These are phyloP conservation scores for Xerocomus nothofagi DNA, from an alignment of 1,284 basidiomycete species.

Conservation along the genomic window DNA sequence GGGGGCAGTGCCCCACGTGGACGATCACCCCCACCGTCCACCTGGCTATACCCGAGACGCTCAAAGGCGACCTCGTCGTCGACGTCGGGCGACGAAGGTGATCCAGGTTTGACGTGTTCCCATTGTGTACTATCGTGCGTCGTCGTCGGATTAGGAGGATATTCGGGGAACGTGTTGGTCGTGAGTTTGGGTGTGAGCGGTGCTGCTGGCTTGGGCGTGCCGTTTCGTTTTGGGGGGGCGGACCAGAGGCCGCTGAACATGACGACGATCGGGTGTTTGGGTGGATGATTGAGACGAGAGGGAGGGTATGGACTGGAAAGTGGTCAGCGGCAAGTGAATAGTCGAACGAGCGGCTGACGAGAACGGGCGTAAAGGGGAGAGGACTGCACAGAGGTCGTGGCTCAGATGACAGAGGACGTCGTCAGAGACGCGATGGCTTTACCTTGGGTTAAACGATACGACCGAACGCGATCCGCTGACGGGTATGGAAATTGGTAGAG, in stretches of 20 bases:
- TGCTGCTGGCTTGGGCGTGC: slow-evolving; percentile 12
- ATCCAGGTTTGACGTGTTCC: slow-evolving; percentile 24
- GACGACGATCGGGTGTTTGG: neutral
- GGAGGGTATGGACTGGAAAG: no score
- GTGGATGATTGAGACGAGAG: no score
- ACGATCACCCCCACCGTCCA: slow-evolving; percentile 4
- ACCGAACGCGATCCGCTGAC: neutral
- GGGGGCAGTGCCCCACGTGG: neutral
- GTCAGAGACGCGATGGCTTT: neutral
- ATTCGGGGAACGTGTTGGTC: slow-evolving; percentile 11
- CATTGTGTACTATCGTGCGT: slow-evolving; percentile 31
- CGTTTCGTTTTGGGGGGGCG: slow-evolving; percentile 21
- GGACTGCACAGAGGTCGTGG: neutral
- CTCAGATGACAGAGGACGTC: neutral
- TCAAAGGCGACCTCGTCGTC: slow-evolving; percentile 25
- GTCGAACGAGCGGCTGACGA: no score
- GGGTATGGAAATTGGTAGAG: no score
- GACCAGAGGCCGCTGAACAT: slow-evolving; percentile 11
- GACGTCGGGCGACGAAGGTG: slow-evolving; percentile 20
- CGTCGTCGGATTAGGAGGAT: slow-evolving; percentile 9
- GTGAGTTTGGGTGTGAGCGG: slow-evolving; percentile 30
- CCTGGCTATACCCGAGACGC: slow-evolving; percentile 20
- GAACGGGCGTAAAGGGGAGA: neutral
- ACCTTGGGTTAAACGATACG: neutral
- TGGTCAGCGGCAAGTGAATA: no score